Conservation (phyloP, 164 flowering plant species). For the Magnolia officinalis region DNA sequence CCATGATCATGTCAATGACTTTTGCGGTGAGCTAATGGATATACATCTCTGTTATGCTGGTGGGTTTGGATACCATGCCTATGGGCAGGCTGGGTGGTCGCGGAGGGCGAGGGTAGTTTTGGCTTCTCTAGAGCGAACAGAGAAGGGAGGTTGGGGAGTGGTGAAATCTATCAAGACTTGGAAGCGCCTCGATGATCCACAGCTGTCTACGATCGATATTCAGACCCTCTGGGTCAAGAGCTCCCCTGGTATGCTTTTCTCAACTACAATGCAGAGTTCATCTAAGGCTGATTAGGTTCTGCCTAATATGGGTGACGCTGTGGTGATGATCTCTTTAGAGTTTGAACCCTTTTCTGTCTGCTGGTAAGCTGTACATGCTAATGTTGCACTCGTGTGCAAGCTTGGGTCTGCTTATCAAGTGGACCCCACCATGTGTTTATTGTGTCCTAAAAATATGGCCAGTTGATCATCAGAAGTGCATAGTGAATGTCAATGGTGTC, state of each 20-base stretch:
- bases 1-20: slow-evolving; percentile 91
- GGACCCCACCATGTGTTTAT: background rate
- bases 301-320: background rate
- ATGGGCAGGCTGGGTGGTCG: slow-evolving; percentile 90
- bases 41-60: slow-evolving; percentile 87
- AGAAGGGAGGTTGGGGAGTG: slow-evolving; percentile 61
- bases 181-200: slow-evolving; percentile 83
- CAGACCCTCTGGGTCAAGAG: slow-evolving; percentile 74
- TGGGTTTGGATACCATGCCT: slow-evolving; percentile 97
- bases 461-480: no score
- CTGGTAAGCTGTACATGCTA: background rate
- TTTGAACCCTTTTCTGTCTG: background rate
- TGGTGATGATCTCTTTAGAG: background rate
- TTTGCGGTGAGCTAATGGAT: slow-evolving; percentile 72
- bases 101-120: slow-evolving; percentile 83
- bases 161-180: slow-evolving; percentile 90
- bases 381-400: background rate
- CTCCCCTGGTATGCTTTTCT: slow-evolving; percentile 34
- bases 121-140: slow-evolving; percentile 60
- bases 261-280: background rate
- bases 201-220: slow-evolving; percentile 57
- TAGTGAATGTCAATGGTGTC: no score
- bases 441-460: background rate
- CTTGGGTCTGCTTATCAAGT: background rate
- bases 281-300: background rate